These are phyloP conservation scores for Leptographium radiaticola DNA, from an alignment of 2,329 filamentous ascomycete species.

Conservation along the genomic window DNA sequence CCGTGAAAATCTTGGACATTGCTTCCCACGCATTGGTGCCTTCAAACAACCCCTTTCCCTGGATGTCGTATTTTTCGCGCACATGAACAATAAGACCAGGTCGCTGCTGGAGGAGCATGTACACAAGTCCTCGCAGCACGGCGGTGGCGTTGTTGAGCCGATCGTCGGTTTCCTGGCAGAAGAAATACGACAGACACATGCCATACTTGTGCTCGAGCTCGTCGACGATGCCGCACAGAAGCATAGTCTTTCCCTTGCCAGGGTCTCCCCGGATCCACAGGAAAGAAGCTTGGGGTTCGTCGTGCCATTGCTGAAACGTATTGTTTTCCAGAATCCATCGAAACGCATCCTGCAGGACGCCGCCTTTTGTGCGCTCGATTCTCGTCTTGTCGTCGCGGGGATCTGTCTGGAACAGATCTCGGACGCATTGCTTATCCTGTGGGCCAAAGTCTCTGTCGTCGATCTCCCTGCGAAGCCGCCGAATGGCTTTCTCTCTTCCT, in stretches of 20 bases:
- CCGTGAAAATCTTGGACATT: constrained; percentile 23
- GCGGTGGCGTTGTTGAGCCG: constrained; percentile 17
- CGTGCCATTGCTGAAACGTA: constrained; percentile 16
- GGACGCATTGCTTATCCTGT: constrained; percentile 23
- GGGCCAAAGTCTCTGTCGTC: neutral
- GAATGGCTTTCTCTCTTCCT: neutral
- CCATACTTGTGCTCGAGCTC: constrained; percentile 12
- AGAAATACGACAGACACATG: constrained; percentile 19
- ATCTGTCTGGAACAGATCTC: constrained; percentile 7
- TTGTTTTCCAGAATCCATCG: constrained; percentile 21
- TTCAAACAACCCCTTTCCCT: constrained; percentile 20
- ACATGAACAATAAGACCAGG: constrained; percentile 23
- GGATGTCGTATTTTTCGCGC: constrained; percentile 17
- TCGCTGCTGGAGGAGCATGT: constrained; percentile 15
- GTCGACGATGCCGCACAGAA: constrained; percentile 25
- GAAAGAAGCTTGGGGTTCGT: neutral
- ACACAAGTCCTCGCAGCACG: constrained; percentile 20
- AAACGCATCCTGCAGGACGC: constrained; percentile 19
- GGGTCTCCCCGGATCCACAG: constrained; percentile 26
- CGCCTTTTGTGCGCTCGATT: constrained; percentile 23
- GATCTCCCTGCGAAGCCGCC: neutral
- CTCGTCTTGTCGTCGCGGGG: constrained; percentile 20
- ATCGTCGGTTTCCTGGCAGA: constrained; percentile 20
- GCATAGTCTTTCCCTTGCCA: constrained; percentile 31
- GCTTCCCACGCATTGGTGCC: constrained; percentile 24